Conservation (phyloP, 306 rosid species). For the Vicia faba region DNA sequence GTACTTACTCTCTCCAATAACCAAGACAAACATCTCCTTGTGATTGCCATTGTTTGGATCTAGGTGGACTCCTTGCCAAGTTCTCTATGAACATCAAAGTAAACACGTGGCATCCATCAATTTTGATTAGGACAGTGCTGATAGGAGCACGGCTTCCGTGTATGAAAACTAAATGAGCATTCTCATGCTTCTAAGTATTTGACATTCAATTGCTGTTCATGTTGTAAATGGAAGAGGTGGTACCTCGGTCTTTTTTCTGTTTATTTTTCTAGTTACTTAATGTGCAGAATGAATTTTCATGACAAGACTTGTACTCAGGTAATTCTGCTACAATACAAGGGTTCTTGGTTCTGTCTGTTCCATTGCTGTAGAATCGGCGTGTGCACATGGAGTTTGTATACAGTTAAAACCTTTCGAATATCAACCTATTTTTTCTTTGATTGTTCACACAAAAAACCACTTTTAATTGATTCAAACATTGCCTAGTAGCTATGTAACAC, state of each 20-base stretch:
- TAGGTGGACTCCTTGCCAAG: constrained; percentile 27
- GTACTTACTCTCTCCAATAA: constrained; percentile 34
- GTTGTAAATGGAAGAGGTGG: constrained; percentile 24
- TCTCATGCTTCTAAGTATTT: constrained; percentile 28
- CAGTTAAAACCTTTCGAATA: neutral
- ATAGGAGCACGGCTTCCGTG: constrained; percentile 36
- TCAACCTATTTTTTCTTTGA: neutral
- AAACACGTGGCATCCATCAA: constrained; percentile 28
- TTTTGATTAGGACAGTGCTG: constrained; percentile 30
- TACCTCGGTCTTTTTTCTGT: constrained; percentile 30
- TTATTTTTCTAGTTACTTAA: constrained; percentile 2
- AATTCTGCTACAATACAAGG: constrained; percentile 12
- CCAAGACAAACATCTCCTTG: constrained; percentile 35
- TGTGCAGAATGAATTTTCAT: constrained; percentile 26
- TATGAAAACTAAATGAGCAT: constrained; percentile 36
- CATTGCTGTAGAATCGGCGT: neutral
- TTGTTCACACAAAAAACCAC: constrained; percentile 1
- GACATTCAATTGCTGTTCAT: constrained; percentile 21
- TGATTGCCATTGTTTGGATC: constrained; percentile 38
- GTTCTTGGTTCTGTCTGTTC: constrained; percentile 15
- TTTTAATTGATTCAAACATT: constrained; percentile 25
- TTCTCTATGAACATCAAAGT: constrained; percentile 38
- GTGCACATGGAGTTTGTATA: constrained; percentile 7
- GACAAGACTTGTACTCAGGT: constrained; percentile 5
- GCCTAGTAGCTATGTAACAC: neutral